phyloP scores from a whole-genome alignment of 2,329 filamentous ascomycete genomes.

The Diaporthe australafricana region DNA sequence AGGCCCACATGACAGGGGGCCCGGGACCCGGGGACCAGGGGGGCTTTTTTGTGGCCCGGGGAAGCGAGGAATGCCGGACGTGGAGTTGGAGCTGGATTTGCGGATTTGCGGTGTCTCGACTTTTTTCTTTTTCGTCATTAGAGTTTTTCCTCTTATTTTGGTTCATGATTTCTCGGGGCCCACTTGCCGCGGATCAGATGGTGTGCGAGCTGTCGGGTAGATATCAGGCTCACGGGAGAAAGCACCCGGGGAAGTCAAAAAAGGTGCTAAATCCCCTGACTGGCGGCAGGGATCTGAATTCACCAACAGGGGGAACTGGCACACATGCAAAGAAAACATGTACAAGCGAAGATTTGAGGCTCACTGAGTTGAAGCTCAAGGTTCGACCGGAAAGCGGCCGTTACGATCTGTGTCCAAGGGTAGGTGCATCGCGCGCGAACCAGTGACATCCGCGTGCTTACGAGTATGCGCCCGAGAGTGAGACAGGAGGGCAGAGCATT shows the following conservation, averaged over 20 bases:
- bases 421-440: background rate
- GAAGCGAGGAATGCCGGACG: too few relatives aligned
- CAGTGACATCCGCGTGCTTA: too few relatives aligned
- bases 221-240: constrained; percentile 9
- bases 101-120: background rate
- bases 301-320: too few relatives aligned
- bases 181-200: background rate
- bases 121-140: background rate
- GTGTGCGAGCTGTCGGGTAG: background rate
- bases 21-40: background rate
- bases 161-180: background rate
- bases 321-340: too few relatives aligned
- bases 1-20: background rate
- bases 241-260: background rate
- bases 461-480: too few relatives aligned
- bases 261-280: background rate
- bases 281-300: too few relatives aligned
- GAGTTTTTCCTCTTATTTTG: background rate
- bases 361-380: constrained; percentile 1
- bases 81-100: background rate
- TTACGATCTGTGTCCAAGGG: background rate
- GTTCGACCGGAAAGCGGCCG: constrained; percentile 2
- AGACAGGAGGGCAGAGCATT: too few relatives aligned
- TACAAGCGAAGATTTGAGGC: background rate
- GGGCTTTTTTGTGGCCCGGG: background rate